Base-by-base conservation (phyloP, 225 moss, liverwort and hornwort species). In the Polytrichum formosum region DNA sequence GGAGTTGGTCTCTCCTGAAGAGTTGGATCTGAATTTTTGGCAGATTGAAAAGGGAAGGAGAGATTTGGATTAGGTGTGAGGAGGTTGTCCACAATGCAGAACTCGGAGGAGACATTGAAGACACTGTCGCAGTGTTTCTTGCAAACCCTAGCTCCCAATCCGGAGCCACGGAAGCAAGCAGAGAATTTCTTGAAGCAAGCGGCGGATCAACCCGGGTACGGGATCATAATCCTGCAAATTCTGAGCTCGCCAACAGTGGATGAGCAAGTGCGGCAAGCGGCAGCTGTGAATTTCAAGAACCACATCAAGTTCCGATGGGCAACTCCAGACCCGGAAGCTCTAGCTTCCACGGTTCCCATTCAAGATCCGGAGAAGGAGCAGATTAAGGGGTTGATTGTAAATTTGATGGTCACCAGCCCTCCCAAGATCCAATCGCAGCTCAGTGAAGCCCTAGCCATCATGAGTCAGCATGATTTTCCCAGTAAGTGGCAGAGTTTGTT, bases 211-310 rank as follows among this genome's bases (percentile, higher is more conserved):
- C 72, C 91, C 5, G 98, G 92, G 7, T 98, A 90, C 63, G 98
- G 98, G 23, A 88, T 90, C 84, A 91, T 90, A 58, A 84, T 98
- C 62, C 75, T 92, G 78, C 91, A 81, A 56, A 86, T 98, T 8
- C 77, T 98, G 68, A 91, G 94, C 7, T 92, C 92, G 78, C 82
- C 79, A 22, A 71, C 87, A 18, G 98, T 92, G 31, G 92, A 90
- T 56, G 98, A 92, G 73, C 90, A 88, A 67, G 92, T 98, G 18
- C 67, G 90, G 65, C 98, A 92, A 70, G 91, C 92, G 6, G 94
- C 94, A 54, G 98, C 94, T 67, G 98, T 98, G 60, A 94, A 94
- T 79, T 98, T 98, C 81, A 98, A 98, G 90, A 98, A 98, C 80
- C 85, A 92, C 67, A 79, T 91, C 16, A 94, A 91, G 87, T 88